phyloP scores from a whole-genome alignment of 2,329 filamentous ascomycete genomes.

The Paecilomyces fulvus region DNA sequence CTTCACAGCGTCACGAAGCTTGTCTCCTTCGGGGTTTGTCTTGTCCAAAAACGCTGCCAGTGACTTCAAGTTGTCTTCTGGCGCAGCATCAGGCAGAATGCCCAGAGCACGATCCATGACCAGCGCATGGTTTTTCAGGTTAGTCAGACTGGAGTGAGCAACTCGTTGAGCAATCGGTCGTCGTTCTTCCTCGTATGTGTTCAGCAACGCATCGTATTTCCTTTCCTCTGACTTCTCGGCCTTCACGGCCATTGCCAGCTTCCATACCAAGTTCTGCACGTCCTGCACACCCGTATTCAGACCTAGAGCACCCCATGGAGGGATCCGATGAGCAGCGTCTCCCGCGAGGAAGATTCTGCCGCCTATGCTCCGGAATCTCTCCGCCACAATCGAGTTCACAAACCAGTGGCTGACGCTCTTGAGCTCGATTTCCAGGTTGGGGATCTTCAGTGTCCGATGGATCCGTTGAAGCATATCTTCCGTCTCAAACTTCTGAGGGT shows the following conservation, averaged over 20 bases:
- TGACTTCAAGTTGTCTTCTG: constrained; percentile 14
- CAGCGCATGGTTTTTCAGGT: constrained; percentile 18
- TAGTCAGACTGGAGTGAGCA: constrained; percentile 17
- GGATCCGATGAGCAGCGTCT: constrained; percentile 29
- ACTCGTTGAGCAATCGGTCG: constrained; percentile 24
- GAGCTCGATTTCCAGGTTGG: constrained; percentile 21
- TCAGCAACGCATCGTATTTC: constrained; percentile 15
- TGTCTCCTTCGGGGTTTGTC: constrained; percentile 8
- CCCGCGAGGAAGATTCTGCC: constrained; percentile 27
- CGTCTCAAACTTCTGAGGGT: constrained; percentile 15
- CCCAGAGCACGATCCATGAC: constrained; percentile 26
- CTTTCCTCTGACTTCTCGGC: constrained; percentile 1
- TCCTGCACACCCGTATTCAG: constrained; percentile 32
- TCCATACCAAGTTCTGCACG: constrained; percentile 31
- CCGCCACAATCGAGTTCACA: constrained; percentile 19
- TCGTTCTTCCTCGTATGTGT: constrained; percentile 27
- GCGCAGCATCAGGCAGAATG: constrained; percentile 12
- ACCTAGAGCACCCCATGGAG: constrained; percentile 29
- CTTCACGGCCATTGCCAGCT: constrained; percentile 21
- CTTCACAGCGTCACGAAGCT: constrained; percentile 15
- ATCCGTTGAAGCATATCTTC: constrained; percentile 16
- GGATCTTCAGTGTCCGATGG: constrained; percentile 18
- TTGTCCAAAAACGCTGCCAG: constrained; percentile 18
- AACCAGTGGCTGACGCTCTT: constrained; percentile 24
- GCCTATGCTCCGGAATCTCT: constrained; percentile 15